Evolutionary conservation across 1,284 basidiomycete species (phyloP).

Genomic region (Meripilus lineatus): DNA sequence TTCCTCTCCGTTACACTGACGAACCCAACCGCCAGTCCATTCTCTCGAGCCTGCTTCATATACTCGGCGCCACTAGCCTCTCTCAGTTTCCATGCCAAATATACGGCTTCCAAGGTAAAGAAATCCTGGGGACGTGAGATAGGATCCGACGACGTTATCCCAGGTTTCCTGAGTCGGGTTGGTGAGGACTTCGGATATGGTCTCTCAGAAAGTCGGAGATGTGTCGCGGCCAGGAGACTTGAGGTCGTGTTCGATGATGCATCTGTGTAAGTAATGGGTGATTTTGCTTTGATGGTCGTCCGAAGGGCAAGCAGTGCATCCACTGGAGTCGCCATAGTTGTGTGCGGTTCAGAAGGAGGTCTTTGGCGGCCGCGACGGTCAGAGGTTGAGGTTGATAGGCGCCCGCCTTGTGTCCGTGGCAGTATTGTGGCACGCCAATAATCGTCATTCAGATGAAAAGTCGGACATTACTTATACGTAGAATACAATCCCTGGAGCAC

Average conservation of each 20-base stretch:
- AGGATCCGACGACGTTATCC: slow-evolving; percentile 34
- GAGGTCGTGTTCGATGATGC: slow-evolving; percentile 14
- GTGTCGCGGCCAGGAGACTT: slow-evolving; percentile 44
- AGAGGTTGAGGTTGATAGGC: no score
- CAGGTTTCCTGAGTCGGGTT: slow-evolving; percentile 70
- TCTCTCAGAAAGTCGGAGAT: slow-evolving; percentile 55
- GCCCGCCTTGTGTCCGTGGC: not conserved
- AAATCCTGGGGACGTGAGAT: slow-evolving; percentile 50
- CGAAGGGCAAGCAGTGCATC: slow-evolving; percentile 56
- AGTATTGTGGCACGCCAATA: not conserved
- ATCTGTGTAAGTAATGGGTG: slow-evolving; percentile 44
- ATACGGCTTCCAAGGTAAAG: slow-evolving; percentile 76
- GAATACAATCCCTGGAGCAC: no score
- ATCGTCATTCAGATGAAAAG: no score
- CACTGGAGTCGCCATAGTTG: not conserved
- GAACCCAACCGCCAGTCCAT: slow-evolving; percentile 67
- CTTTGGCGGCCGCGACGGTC: no score
- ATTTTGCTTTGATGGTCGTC: slow-evolving; percentile 50
- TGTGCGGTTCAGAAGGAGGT: no score
- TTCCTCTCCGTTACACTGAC: slow-evolving; percentile 86
- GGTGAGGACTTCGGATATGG: slow-evolving; percentile 64
- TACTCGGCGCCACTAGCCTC: slow-evolving; percentile 79
- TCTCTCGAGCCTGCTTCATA: slow-evolving; percentile 77
- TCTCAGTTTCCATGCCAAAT: slow-evolving; percentile 73
- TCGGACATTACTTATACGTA: no score